Conservation (phyloP, 1,284 basidiomycete genomes). For the Tilletia setariae region DNA sequence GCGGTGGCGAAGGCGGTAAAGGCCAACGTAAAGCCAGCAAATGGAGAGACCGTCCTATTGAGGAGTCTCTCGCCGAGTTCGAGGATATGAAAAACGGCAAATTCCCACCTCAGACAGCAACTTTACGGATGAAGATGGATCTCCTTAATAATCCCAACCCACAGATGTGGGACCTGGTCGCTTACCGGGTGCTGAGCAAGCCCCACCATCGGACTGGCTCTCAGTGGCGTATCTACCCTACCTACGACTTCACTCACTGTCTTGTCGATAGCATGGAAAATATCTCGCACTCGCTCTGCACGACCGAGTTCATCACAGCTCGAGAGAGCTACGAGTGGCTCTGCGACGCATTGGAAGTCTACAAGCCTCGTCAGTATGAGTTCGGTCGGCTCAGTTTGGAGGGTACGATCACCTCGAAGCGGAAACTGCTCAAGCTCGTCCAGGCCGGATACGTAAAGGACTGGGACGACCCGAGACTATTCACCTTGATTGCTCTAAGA, state of each 20-base stretch:
- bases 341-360: conserved; percentile 91
- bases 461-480: conserved; percentile 98
- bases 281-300: conserved; percentile 97
- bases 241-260: conserved; percentile 99
- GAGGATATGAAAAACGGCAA: conserved; percentile 87
- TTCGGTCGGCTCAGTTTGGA: conserved; percentile 90
- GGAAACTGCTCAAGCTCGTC: conserved; percentile 88
- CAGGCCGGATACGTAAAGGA: conserved; percentile 77
- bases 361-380: conserved; percentile 97
- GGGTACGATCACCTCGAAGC: conserved; percentile 95
- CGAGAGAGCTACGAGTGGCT: conserved; percentile 99
- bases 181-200: conserved; percentile 86
- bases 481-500: conserved; percentile 91
- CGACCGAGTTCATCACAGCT: conserved; percentile 92
- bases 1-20: conserved; percentile 72
- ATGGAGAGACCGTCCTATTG: conserved; percentile 77
- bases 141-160: conserved; percentile 81
- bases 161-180: conserved; percentile 99
- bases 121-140: conserved; percentile 97
- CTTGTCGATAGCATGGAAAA: conserved; percentile 98
- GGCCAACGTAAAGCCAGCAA: conserved; percentile 80
- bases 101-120: conserved; percentile 85
- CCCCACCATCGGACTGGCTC: conserved; percentile 89
- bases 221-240: conserved; percentile 84
- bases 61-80: conserved; percentile 83